Evolutionary conservation across 2,329 filamentous ascomycete species (phyloP), one percentile per base, ranked within the genome.

Genomic region (Teratosphaeria zuluensis): DNA sequence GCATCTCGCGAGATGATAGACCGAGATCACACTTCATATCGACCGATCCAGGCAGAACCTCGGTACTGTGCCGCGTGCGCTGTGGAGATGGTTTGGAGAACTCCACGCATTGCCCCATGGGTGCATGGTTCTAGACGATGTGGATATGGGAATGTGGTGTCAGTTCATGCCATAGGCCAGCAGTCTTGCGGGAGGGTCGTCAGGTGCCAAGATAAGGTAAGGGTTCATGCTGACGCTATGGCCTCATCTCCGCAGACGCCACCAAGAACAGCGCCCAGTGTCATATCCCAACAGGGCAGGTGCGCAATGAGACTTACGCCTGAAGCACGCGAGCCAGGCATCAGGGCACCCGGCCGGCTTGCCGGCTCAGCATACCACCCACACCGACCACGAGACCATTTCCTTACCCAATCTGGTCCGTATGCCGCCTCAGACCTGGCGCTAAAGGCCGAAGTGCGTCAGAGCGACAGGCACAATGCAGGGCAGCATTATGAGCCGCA

Each of bases 1-100:
- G 70, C 69, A 56, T 48, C 32, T 73, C 64, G 65, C 74, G 71
- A 69, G 53, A 68, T 58, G 64, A 58, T n/a, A 30, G 14, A 54
- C 35, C 35, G 35, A 42, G 35, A 42, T 42, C 35, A 28, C 24
- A 28, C 24, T 28, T 28, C 24, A 28, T 28, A 28, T 28, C 24
- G 24, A 28, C 24, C 24, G 24, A 35, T 35, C 6, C 33, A 35
- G 33, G 33, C 8, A 9, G 33, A 14, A 35, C 14, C 7, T 35
- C 33, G 33, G 33, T 14, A 35, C 33, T 35, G 33, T 35, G 33
- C 33, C 33, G 33, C 33, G 33, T 35, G 33, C 33, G 14, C 14
- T 35, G 33, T 35, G 33, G 42, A 8, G 42, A 48, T 48, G 19
- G 42, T 48, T 19, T 48, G 42, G 42, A 48, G 42, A 48, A 19